A percentile compares a stretch with the other conserved stretches of the same genome.
Conservation (phyloP, 148 eudicot species). For the Selenicereus undatus region DNA sequence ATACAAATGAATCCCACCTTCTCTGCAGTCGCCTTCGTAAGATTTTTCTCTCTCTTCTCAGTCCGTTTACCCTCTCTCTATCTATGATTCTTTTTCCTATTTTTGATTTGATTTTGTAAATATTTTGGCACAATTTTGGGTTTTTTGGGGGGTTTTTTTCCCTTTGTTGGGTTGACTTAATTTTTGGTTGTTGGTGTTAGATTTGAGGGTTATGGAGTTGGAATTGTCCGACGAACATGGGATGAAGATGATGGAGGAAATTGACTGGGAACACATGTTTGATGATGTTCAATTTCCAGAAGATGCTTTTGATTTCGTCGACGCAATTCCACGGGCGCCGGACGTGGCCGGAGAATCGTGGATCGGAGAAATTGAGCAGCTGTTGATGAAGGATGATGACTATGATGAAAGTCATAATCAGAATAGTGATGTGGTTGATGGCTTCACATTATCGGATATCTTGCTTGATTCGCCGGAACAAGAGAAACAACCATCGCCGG, state of each 20-base stretch:
- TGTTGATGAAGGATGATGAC: slow-evolving; percentile 58
- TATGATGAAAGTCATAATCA: not conserved
- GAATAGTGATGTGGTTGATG: not conserved
- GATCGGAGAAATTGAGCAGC: slow-evolving; percentile 46
- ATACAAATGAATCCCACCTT: not conserved
- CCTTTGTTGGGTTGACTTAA: not conserved
- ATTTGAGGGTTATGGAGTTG: slow-evolving; percentile 13
- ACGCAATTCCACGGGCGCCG: not conserved
- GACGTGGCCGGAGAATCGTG: slow-evolving; percentile 20
- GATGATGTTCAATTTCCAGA: slow-evolving; percentile 14
- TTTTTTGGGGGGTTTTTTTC: not conserved
- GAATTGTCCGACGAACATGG: slow-evolving; percentile 10
- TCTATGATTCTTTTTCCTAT: not conserved
- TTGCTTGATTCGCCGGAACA: slow-evolving; percentile 33
- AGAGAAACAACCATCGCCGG: not conserved
- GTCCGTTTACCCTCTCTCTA: not conserved
- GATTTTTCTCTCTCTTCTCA: not conserved
- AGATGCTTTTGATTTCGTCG: slow-evolving; percentile 13
- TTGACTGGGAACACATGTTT: slow-evolving; percentile 34
- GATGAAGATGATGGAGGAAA: slow-evolving; percentile 14
- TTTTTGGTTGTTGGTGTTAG: not conserved
- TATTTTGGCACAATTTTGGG: not conserved
- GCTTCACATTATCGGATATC: slow-evolving; percentile 21
- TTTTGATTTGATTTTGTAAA: slow-evolving; percentile 3
- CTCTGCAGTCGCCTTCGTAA: not conserved